Conservation (phyloP, 2,329 filamentous ascomycete genomes). For the Periglandula ipomoeae region DNA sequence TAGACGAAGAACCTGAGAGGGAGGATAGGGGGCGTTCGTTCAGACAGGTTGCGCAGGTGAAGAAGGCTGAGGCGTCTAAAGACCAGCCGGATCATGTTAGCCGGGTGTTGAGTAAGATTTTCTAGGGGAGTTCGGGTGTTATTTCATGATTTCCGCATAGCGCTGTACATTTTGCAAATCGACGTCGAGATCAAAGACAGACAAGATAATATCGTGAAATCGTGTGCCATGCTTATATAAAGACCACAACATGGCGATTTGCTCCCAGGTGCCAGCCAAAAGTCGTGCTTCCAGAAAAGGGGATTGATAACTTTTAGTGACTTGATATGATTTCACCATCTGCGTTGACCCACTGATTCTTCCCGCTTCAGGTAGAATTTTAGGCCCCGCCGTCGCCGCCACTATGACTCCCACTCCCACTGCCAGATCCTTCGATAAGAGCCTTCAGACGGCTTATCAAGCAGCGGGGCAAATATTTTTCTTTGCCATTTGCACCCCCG, state of each 20-base stretch:
- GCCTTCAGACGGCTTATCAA: slow-evolving; percentile 24
- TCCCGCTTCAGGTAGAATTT: background rate
- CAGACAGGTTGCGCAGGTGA: slow-evolving; percentile 54
- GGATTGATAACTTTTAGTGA: too few species aligned
- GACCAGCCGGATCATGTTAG: slow-evolving; percentile 48
- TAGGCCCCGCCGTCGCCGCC: background rate
- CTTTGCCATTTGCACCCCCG: slow-evolving; percentile 8
- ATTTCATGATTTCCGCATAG: background rate
- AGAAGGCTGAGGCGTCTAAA: slow-evolving; percentile 33
- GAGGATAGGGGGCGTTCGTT: slow-evolving; percentile 39
- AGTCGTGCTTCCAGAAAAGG: too few species aligned
- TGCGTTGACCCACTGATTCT: background rate
- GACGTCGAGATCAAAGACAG: background rate
- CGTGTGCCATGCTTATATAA: too few species aligned
- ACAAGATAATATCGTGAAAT: too few species aligned
- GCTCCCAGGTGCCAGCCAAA: too few species aligned
- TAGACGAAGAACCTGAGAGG: slow-evolving; percentile 11
- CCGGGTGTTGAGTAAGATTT: slow-evolving; percentile 56
- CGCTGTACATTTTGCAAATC: background rate
- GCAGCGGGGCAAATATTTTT: slow-evolving; percentile 29
- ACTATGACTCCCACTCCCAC: background rate
- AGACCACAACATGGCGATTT: too few species aligned
- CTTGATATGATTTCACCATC: too few species aligned
- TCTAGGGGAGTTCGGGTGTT: slow-evolving; percentile 28
- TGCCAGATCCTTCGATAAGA: slow-evolving; percentile 18